These are phyloP conservation scores for Juncus inflexus DNA, from an alignment of 176 grass and related monocot genomes.

Conservation along the genomic window DNA sequence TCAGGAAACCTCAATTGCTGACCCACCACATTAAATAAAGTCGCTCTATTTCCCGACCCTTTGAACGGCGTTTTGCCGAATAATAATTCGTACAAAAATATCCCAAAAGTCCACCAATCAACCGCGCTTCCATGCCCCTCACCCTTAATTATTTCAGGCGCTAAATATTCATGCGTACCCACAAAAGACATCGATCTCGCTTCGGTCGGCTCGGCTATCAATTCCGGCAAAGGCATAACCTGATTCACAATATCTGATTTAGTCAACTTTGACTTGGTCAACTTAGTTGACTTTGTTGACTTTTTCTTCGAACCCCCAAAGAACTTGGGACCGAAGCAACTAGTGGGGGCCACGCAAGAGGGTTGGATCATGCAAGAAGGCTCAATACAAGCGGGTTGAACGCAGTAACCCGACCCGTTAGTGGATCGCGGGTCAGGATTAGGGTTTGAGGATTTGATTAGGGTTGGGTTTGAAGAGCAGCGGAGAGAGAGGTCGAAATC, in stretches of 20 bases:
- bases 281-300: slow-evolving; percentile 2
- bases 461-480: slow-evolving; percentile 54
- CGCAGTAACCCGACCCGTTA: slow-evolving; percentile 69
- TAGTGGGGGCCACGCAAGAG: slow-evolving; percentile 70
- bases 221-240: slow-evolving; percentile 63
- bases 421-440: slow-evolving; percentile 49
- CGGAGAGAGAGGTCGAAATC: slow-evolving; percentile 89
- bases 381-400: slow-evolving; percentile 72
- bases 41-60: slow-evolving; percentile 72
- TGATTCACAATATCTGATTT: slow-evolving; percentile 55
- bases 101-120: slow-evolving; percentile 81
- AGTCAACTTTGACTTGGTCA: slow-evolving; percentile 35
- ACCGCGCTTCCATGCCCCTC: slow-evolving; percentile 77
- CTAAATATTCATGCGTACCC: slow-evolving; percentile 90
- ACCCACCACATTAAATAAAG: slow-evolving; percentile 72
- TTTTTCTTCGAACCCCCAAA: slow-evolving; percentile 66
- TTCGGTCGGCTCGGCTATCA: slow-evolving; percentile 81
- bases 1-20: slow-evolving; percentile 65
- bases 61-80: slow-evolving; percentile 79
- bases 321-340: slow-evolving; percentile 71
- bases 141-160: slow-evolving; percentile 83
- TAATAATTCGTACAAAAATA: slow-evolving; percentile 75
- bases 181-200: slow-evolving; percentile 93
- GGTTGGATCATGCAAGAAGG: slow-evolving; percentile 81
- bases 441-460: slow-evolving; percentile 64